Evolutionary conservation across 495 filamentous ascomycete genomes (phyloP).

Genomic region (Neurospora sp.): DNA sequence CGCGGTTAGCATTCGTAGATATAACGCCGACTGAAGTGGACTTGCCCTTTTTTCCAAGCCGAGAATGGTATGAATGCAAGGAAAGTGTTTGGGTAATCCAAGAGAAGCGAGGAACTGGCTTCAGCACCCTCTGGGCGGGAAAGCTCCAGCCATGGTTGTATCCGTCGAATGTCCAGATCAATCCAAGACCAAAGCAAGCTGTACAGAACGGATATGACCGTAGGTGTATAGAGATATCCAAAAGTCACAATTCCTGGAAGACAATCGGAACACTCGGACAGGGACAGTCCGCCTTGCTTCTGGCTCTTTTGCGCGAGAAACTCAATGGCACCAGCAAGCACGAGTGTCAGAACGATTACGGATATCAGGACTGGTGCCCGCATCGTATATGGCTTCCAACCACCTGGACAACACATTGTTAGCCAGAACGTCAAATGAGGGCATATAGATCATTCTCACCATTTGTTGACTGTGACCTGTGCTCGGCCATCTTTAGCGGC

Average conservation of each 20-base stretch:
- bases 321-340: constrained; percentile 22
- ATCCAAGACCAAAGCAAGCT: constrained; percentile 37
- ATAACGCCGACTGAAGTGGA: too few relatives aligned
- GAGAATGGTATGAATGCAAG: constrained; percentile 34
- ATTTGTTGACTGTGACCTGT: too few relatives aligned
- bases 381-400: constrained; percentile 31
- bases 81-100: constrained; percentile 42
- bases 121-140: constrained; percentile 28
- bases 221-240: constrained; percentile 30
- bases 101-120: constrained; percentile 28
- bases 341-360: constrained; percentile 14
- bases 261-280: constrained; percentile 14
- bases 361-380: constrained; percentile 17
- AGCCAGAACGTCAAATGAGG: too few relatives aligned
- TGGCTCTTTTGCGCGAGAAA: constrained; percentile 14
- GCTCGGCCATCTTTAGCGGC: too few relatives aligned
- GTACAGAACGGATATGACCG: constrained; percentile 32
- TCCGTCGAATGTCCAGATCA: constrained; percentile 35
- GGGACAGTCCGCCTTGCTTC: constrained; percentile 25
- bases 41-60: constrained; percentile 27
- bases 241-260: constrained; percentile 20
- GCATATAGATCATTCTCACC: too few relatives aligned
- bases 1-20: too few relatives aligned
- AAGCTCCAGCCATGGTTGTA: constrained; percentile 40
- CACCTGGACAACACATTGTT: too few relatives aligned